phyloP scores from a whole-genome alignment of 192 early-diverging fungal species.

The Backusella sp. region DNA sequence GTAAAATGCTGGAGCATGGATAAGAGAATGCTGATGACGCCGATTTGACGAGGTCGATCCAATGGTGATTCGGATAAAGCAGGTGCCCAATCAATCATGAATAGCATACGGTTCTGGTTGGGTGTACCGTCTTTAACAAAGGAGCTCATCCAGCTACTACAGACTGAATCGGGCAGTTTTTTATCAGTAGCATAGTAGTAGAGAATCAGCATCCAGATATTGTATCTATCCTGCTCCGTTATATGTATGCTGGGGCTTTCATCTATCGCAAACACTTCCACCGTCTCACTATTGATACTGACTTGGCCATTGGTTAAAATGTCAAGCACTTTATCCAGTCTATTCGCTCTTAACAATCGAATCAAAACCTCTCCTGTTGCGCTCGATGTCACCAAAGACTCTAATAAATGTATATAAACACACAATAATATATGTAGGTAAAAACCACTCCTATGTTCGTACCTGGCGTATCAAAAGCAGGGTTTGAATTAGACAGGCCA shows the following conservation, averaged over 20 bases:
- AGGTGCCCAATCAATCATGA: conserved; percentile 14
- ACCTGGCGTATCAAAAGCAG: neutral
- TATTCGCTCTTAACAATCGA: conserved; percentile 3
- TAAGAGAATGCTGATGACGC: conserved; percentile 14
- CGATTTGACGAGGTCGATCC: neutral
- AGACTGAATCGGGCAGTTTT: neutral
- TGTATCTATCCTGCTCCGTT: conserved; percentile 15
- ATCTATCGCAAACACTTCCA: conserved; percentile 11
- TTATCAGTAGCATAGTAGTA: conserved; percentile 8
- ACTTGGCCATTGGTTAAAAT: neutral
- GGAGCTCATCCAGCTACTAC: conserved; percentile 8
- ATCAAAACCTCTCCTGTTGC: conserved; percentile 9
- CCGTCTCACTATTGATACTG: neutral
- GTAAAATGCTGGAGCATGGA: conserved; percentile 18
- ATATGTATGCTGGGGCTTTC: neutral
- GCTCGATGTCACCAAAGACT: neutral
- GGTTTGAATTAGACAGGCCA: neutral
- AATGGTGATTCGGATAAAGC: neutral
- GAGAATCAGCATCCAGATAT: conserved; percentile 17
- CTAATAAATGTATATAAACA: conserved; percentile 1
- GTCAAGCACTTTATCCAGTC: neutral
- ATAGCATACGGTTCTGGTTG: neutral
- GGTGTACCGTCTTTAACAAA: neutral
- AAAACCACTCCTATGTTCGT: neutral
- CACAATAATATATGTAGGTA: neutral